Conservation (phyloP, 2,329 filamentous ascomycete genomes). For the Myrmaecium sp. region DNA sequence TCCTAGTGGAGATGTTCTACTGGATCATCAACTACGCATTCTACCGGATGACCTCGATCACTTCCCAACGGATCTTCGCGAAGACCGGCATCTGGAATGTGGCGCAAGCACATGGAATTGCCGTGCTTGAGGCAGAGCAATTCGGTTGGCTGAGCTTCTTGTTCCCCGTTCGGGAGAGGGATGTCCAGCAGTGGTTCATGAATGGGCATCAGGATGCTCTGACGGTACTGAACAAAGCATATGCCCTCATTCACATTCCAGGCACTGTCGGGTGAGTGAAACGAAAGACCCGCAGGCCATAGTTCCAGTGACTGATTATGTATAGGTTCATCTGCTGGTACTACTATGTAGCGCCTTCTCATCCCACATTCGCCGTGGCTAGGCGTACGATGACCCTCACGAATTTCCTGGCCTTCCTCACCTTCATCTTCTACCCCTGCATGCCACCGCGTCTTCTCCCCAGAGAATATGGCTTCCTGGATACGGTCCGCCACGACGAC, state of each 20-base stretch:
- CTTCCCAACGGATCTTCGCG: conserved; percentile 35
- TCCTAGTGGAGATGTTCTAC: conserved; percentile 59
- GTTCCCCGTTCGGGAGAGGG: conserved; percentile 35
- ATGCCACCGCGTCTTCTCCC: conserved; percentile 34
- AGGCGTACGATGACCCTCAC: conserved; percentile 32
- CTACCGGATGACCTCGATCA: conserved; percentile 41
- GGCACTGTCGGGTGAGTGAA: conserved; percentile 37
- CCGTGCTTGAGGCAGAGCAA: conserved; percentile 39
- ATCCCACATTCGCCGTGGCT: conserved; percentile 25
- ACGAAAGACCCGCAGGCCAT: background rate
- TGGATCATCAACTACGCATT: conserved; percentile 50
- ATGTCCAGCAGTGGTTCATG: conserved; percentile 41
- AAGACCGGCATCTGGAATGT: conserved; percentile 37
- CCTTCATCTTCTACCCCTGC: conserved; percentile 36
- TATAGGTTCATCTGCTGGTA: conserved; percentile 45
- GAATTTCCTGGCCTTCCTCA: conserved; percentile 35
- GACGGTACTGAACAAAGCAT: conserved; percentile 40
- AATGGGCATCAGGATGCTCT: conserved; percentile 34
- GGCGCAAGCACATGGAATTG: conserved; percentile 37
- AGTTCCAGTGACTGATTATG: conserved; percentile 4
- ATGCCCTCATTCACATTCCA: conserved; percentile 43
- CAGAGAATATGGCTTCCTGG: conserved; percentile 26
- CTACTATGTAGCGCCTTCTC: conserved; percentile 39
- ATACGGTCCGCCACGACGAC: conserved; percentile 30
- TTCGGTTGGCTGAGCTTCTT: conserved; percentile 32